Evolutionary conservation across 208 protist genomes (phyloP).

Genomic region (Wallacemonas rigidus): DNA sequence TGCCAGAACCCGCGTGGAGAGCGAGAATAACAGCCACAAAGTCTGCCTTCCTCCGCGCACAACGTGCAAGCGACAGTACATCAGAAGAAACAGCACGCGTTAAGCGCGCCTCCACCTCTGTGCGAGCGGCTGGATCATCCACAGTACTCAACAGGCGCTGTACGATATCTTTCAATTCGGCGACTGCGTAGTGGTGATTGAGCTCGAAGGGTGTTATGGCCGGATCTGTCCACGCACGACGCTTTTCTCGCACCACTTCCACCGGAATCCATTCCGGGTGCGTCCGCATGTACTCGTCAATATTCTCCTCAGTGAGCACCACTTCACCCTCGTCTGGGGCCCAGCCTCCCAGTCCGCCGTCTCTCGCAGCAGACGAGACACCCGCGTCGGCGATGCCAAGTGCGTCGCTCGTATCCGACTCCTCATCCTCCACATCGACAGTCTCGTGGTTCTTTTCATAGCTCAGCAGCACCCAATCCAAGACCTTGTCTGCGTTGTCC

Average conservation of each 20-base stretch:
- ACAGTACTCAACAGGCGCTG: slow-evolving; percentile 27
- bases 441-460: slow-evolving; percentile 73
- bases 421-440: slow-evolving; percentile 46
- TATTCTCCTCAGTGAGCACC: slow-evolving; percentile 74
- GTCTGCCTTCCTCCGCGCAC: slow-evolving; percentile 16
- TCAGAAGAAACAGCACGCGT: background rate
- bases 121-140: background rate
- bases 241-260: slow-evolving; percentile 52
- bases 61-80: background rate
- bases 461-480: slow-evolving; percentile 79
- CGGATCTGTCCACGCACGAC: slow-evolving; percentile 46
- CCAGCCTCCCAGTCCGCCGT: slow-evolving; percentile 31
- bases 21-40: slow-evolving; percentile 6
- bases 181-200: slow-evolving; percentile 74
- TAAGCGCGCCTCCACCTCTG: background rate
- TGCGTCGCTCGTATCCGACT: background rate
- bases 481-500: slow-evolving; percentile 15
- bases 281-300: slow-evolving; percentile 68
- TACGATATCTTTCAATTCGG: slow-evolving; percentile 55
- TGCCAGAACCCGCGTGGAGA: background rate
- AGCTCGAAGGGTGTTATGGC: slow-evolving; percentile 79
- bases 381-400: background rate
- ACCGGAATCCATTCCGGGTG: slow-evolving; percentile 60
- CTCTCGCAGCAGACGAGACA: background rate
- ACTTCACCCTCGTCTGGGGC: slow-evolving; percentile 49